Evolutionary conservation across 2,329 filamentous ascomycete genomes (phyloP).

Genomic region (Paracorniculantispora psalliotae): DNA sequence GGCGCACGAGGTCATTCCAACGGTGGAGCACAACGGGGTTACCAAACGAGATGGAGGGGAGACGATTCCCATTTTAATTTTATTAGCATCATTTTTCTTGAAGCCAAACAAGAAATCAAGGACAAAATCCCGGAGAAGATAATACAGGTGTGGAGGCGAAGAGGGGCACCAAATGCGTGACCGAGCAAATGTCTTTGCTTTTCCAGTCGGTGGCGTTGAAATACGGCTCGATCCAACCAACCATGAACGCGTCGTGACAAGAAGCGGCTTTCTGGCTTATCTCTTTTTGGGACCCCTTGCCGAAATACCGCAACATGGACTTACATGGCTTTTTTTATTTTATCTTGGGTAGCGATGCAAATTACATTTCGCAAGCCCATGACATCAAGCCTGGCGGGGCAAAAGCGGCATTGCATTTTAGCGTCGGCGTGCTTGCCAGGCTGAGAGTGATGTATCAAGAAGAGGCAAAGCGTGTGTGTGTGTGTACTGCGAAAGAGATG

Average conservation of each 20-base stretch:
- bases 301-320: background rate
- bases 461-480: background rate
- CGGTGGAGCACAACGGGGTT: background rate
- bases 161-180: background rate
- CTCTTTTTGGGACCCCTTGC: too few species aligned
- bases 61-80: conserved; percentile 3
- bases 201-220: background rate
- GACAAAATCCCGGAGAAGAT: background rate
- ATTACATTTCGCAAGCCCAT: background rate
- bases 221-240: background rate
- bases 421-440: conserved; percentile 3
- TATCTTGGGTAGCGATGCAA: background rate
- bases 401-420: conserved; percentile 1
- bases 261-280: background rate
- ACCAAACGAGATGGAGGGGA: conserved; percentile 2
- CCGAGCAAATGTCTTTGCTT: background rate
- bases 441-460: background rate
- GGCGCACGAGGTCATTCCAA: background rate
- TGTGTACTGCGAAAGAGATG: background rate
- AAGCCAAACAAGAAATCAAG: background rate
- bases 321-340: background rate
- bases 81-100: background rate
- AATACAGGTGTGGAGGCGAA: conserved; percentile 1
- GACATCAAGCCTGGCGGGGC: conserved; percentile 6
- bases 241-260: background rate